Evolutionary conservation across 139 green algal genomes (phyloP).

Genomic region (Pedinophyceae sp.): DNA sequence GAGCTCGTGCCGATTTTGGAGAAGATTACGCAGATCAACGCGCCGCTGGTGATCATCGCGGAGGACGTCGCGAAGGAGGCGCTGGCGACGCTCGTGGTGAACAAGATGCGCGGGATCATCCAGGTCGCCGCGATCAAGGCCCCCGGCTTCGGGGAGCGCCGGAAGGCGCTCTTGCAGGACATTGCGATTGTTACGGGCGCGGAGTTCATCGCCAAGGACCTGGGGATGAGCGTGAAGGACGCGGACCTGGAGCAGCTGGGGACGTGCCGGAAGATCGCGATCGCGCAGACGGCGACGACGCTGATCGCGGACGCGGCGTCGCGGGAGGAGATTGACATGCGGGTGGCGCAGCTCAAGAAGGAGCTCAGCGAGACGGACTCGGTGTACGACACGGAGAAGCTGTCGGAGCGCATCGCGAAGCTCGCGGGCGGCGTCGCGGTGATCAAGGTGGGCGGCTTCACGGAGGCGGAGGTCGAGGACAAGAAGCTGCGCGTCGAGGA

Average conservation of each 20-base stretch:
- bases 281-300: conserved; percentile 58
- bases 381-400: conserved; percentile 98
- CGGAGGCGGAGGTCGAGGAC: conserved; percentile 96
- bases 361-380: conserved; percentile 55
- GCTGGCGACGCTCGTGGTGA: conserved; percentile 94
- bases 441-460: conserved; percentile 96
- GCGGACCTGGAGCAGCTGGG: conserved; percentile 79
- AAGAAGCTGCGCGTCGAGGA: conserved; percentile 98
- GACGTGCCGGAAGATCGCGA: conserved; percentile 72
- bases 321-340: conserved; percentile 91
- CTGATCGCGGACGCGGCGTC: conserved; percentile 85
- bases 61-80: conserved; percentile 91
- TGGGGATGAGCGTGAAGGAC: conserved; percentile 60
- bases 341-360: conserved; percentile 51
- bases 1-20: conserved; percentile 66
- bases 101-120: conserved; percentile 95
- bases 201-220: conserved; percentile 91
- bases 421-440: conserved; percentile 88
- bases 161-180: conserved; percentile 70
- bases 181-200: conserved; percentile 71
- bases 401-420: conserved; percentile 96
- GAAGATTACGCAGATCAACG: conserved; percentile 39
- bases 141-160: conserved; percentile 70
- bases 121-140: conserved; percentile 78
- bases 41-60: conserved; percentile 85